These are phyloP conservation scores for Phoma sp. DNA, from an alignment of 2,329 filamentous ascomycete species.

Conservation along the genomic window DNA sequence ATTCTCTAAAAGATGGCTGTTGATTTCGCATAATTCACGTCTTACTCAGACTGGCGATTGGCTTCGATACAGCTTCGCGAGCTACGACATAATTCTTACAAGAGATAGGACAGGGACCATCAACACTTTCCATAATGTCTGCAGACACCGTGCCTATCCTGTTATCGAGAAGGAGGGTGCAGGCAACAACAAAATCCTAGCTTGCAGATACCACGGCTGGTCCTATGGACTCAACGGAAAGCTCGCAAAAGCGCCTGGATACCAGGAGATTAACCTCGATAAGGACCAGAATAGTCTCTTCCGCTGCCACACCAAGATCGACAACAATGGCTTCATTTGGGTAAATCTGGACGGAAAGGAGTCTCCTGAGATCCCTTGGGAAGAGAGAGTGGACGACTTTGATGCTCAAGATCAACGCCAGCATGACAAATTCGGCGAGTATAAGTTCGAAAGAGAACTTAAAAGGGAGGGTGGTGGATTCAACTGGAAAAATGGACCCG, in stretches of 20 bases:
- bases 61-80: slow-evolving; percentile 12
- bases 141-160: slow-evolving; percentile 51
- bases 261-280: slow-evolving; percentile 36
- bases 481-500: slow-evolving; percentile 4
- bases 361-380: slow-evolving; percentile 23
- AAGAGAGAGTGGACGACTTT: slow-evolving; percentile 12
- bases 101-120: slow-evolving; percentile 25
- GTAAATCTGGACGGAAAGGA: slow-evolving; percentile 39
- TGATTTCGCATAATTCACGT: slow-evolving; percentile 41
- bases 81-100: slow-evolving; percentile 19
- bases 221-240: slow-evolving; percentile 51
- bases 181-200: slow-evolving; percentile 45
- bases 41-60: slow-evolving; percentile 22
- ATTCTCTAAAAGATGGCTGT: slow-evolving; percentile 49
- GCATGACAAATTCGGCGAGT: neutral
- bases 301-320: slow-evolving; percentile 36
- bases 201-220: slow-evolving; percentile 55
- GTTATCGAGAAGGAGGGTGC: slow-evolving; percentile 34
- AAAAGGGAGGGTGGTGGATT: neutral
- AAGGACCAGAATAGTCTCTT: slow-evolving; percentile 40
- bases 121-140: slow-evolving; percentile 52
- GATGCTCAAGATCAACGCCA: neutral
- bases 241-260: slow-evolving; percentile 52
- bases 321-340: slow-evolving; percentile 41
- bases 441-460: neutral